Percentiles rank a stretch among this genome's conserved stretches.
Conservation (phyloP, 2,329 filamentous ascomycete genomes). For the Pseudocercospora cruenta region DNA sequence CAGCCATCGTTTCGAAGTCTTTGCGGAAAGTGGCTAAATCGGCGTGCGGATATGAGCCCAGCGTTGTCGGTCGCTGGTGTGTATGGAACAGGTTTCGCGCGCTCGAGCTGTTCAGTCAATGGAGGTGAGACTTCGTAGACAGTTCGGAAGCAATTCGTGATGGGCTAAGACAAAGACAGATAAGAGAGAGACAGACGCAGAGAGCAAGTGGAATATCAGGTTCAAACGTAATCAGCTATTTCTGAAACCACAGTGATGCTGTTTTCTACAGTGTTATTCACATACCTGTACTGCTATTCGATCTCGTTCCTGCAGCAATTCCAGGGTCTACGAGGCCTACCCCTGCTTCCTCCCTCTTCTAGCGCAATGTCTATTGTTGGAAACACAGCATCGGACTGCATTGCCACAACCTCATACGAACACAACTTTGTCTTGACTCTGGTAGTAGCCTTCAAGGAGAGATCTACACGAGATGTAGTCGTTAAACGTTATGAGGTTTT, state of each 20-base stretch:
- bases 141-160: too few species aligned
- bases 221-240: conserved; percentile 5
- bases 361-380: conserved; percentile 7
- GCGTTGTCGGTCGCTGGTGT: background rate
- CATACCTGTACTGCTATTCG: conserved; percentile 1
- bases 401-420: background rate
- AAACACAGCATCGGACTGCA: background rate
- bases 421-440: background rate
- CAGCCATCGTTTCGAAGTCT: conserved; percentile 9
- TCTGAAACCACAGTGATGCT: conserved; percentile 7
- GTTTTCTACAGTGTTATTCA: conserved; percentile 14
- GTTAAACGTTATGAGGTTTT: background rate
- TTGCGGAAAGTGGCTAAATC: background rate
- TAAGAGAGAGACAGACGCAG: background rate
- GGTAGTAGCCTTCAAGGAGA: background rate
- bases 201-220: background rate
- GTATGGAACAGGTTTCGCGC: background rate
- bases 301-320: conserved; percentile 15
- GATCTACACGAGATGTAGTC: background rate
- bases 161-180: conserved; percentile 3
- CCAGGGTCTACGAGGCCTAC: conserved; percentile 4
- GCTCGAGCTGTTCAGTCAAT: background rate
- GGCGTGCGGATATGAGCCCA: background rate
- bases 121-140: background rate
- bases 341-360: background rate